Percentiles rank a stretch among this genome's conserved stretches.
phyloP scores from a whole-genome alignment of 1,284 basidiomycete genomes.

The Trichosporon ovoides region DNA sequence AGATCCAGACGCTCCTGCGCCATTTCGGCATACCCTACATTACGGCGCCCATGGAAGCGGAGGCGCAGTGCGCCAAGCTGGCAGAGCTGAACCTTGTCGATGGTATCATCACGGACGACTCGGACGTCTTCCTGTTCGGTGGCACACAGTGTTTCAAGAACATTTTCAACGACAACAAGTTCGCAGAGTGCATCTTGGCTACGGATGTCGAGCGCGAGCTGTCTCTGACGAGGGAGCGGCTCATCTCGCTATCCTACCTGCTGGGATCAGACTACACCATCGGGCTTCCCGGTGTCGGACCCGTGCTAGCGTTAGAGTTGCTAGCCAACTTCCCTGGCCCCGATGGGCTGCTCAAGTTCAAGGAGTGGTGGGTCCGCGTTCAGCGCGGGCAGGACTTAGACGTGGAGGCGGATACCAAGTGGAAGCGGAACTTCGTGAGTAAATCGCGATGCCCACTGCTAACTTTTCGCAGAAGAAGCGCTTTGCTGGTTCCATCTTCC shows the following conservation, averaged over 20 bases:
- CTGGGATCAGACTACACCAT: conserved; percentile 96
- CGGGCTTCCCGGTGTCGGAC: conserved; percentile 90
- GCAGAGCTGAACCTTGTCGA: conserved; percentile 81
- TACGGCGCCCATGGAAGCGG: conserved; percentile 98
- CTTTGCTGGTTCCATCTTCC: conserved; percentile 69
- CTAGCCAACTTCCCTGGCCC: conserved; percentile 82
- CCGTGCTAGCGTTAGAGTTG: conserved; percentile 93
- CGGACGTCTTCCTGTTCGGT: conserved; percentile 97
- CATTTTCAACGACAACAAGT: conserved; percentile 99
- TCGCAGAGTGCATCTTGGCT: conserved; percentile 88
- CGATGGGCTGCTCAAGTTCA: conserved; percentile 77
- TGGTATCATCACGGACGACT: conserved; percentile 98
- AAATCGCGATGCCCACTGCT: neutral
- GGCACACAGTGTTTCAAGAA: conserved; percentile 92
- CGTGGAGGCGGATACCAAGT: conserved; percentile 66
- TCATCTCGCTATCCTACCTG: conserved; percentile 85
- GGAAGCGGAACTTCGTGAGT: conserved; percentile 78
- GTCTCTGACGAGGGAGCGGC: conserved; percentile 75
- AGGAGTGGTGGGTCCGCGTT: conserved; percentile 92
- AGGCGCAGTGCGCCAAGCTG: conserved; percentile 95
- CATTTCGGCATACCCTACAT: conserved; percentile 97
- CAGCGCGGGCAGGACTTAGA: conserved; percentile 78
- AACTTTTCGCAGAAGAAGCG: conserved; percentile 67
- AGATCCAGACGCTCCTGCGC: conserved; percentile 90
- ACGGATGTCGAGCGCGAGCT: conserved; percentile 83